phyloP scores from a whole-genome alignment of 2,329 filamentous ascomycete species.

The Epichloe baconii region DNA sequence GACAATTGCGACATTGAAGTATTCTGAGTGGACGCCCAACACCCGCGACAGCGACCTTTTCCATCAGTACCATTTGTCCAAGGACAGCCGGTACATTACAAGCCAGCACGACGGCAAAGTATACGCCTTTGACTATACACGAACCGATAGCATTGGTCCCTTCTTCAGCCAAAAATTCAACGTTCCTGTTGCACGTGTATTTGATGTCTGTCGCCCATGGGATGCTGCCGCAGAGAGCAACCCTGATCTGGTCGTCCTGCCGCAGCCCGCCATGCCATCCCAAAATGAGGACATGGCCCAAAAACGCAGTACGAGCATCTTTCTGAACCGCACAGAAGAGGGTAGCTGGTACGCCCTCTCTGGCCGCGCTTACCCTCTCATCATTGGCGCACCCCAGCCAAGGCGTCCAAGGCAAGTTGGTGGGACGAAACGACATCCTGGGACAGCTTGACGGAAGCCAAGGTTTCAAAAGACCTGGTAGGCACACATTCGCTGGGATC shows the following conservation, averaged over 20 bases:
- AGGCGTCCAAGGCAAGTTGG: conserved; percentile 32
- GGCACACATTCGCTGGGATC: conserved; percentile 52
- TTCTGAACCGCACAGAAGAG: conserved; percentile 73
- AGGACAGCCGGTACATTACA: conserved; percentile 83
- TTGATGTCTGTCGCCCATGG: conserved; percentile 69
- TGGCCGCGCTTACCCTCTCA: conserved; percentile 71
- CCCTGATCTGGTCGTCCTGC: conserved; percentile 68
- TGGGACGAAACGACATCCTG: conserved; percentile 28
- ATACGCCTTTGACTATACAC: conserved; percentile 62
- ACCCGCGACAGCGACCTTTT: conserved; percentile 80
- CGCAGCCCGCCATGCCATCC: conserved; percentile 62
- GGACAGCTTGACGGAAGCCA: conserved; percentile 27
- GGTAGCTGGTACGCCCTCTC: conserved; percentile 94
- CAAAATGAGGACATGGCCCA: conserved; percentile 35
- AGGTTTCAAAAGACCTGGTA: conserved; percentile 49
- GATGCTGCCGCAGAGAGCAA: conserved; percentile 50
- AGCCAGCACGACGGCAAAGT: conserved; percentile 75
- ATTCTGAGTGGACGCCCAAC: conserved; percentile 91
- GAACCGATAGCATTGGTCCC: conserved; percentile 34
- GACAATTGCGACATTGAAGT: conserved; percentile 77
- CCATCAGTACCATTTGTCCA: conserved; percentile 64
- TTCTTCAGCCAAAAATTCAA: conserved; percentile 57
- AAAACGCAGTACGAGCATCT: conserved; percentile 53
- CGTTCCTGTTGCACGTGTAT: conserved; percentile 74
- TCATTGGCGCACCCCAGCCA: conserved; percentile 52